phyloP scores from a whole-genome alignment of 1,284 basidiomycete genomes.

The Ganoderma resinaceum region DNA sequence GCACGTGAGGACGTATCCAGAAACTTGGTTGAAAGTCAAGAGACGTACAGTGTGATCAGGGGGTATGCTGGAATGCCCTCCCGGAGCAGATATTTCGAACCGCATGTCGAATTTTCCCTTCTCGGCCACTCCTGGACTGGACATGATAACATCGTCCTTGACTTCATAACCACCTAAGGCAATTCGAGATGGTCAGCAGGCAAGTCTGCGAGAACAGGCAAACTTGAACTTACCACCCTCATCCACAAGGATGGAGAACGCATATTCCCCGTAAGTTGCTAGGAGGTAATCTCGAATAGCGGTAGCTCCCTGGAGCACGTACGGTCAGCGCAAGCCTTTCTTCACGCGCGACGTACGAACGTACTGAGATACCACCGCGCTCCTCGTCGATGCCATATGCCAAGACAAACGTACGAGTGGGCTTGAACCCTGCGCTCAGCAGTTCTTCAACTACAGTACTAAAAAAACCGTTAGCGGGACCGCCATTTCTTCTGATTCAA shows the following conservation, averaged over 20 bases:
- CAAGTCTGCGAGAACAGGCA: background rate
- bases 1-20: background rate
- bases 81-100: constrained; percentile 57
- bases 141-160: constrained; percentile 47
- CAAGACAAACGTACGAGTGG: constrained; percentile 61
- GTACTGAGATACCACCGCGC: constrained; percentile 55
- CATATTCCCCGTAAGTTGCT: constrained; percentile 56
- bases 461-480: background rate
- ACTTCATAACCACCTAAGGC: constrained; percentile 42
- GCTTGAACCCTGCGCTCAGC: constrained; percentile 57
- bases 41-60: constrained; percentile 57
- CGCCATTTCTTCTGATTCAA: background rate
- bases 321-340: background rate
- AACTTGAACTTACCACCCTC: constrained; percentile 47
- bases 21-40: too few relatives aligned
- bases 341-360: constrained; percentile 24
- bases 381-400: constrained; percentile 80
- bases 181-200: constrained; percentile 3
- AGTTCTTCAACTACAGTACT: constrained; percentile 63
- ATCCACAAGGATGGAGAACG: constrained; percentile 63
- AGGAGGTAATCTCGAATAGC: constrained; percentile 56
- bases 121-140: constrained; percentile 63
- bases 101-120: constrained; percentile 71
- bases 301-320: constrained; percentile 53
- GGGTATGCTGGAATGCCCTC: constrained; percentile 74